phyloP scores from a whole-genome alignment of 495 filamentous ascomycete genomes.

The Bryoglossum gracile region DNA sequence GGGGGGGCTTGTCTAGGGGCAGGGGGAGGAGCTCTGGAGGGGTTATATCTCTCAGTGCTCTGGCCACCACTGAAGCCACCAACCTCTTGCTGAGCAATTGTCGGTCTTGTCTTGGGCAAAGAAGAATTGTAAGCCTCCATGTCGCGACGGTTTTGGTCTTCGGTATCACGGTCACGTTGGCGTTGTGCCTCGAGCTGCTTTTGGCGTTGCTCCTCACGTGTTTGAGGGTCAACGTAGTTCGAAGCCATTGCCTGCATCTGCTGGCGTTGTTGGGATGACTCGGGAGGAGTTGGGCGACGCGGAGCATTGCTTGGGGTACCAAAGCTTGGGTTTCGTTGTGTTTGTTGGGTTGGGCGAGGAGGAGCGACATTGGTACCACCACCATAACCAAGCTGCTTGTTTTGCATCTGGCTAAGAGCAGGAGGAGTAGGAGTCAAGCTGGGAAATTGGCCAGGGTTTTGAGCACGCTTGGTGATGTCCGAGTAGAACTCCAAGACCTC shows the following conservation, averaged over 20 bases:
- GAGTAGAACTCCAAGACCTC: conserved; percentile 98
- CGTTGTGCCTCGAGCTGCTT: conserved; percentile 29
- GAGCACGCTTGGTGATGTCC: conserved; percentile 79
- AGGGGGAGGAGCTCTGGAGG: conserved; percentile 59
- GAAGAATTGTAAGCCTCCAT: conserved; percentile 82
- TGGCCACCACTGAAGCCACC: conserved; percentile 49
- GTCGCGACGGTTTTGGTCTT: conserved; percentile 64
- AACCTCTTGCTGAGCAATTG: conserved; percentile 82
- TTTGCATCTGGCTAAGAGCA: conserved; percentile 38
- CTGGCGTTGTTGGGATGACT: conserved; percentile 34
- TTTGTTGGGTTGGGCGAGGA: conserved; percentile 59
- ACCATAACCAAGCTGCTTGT: conserved; percentile 62
- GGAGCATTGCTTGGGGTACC: conserved; percentile 29
- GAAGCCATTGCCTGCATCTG: conserved; percentile 40
- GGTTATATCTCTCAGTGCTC: conserved; percentile 69
- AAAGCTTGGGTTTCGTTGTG: conserved; percentile 40
- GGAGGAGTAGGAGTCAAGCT: conserved; percentile 63
- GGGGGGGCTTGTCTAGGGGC: conserved; percentile 46
- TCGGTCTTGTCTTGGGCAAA: conserved; percentile 64
- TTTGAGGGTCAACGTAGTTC: conserved; percentile 35
- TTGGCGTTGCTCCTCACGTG: conserved; percentile 32
- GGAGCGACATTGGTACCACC: conserved; percentile 67
- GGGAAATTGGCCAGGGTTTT: conserved; percentile 72
- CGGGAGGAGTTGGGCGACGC: conserved; percentile 34
- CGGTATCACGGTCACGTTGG: conserved; percentile 46